These are phyloP conservation scores for Aspergillus clavatus DNA, from an alignment of 2,329 filamentous ascomycete species.

Conservation along the genomic window DNA sequence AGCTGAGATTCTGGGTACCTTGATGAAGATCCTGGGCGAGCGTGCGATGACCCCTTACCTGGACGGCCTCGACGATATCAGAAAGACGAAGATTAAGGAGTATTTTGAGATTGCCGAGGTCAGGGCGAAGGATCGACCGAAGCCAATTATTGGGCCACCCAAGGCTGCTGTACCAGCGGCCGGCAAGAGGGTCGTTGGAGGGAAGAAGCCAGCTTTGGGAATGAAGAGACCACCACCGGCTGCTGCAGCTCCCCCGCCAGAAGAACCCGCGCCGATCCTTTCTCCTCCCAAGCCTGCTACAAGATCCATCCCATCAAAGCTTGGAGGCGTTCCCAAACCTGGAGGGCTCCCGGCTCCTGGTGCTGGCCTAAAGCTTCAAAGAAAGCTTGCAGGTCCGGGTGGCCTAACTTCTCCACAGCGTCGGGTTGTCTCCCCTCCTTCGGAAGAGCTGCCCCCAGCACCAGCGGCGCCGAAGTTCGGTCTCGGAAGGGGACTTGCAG, in stretches of 20 bases:
- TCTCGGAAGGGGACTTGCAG: constrained; percentile 72
- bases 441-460: constrained; percentile 41
- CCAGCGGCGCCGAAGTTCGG: constrained; percentile 53
- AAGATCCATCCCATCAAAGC: constrained; percentile 42
- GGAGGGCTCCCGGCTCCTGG: constrained; percentile 40
- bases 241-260: constrained; percentile 46
- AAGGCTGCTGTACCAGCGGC: constrained; percentile 53
- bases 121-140: constrained; percentile 87
- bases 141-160: constrained; percentile 62
- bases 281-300: constrained; percentile 45
- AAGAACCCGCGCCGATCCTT: constrained; percentile 50
- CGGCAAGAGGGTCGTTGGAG: constrained; percentile 51
- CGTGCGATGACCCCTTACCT: constrained; percentile 89
- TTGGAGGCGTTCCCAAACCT: constrained; percentile 40
- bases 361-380: constrained; percentile 40
- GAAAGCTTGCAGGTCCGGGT: constrained; percentile 42
- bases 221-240: constrained; percentile 48
- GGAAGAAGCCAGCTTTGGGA: constrained; percentile 48
- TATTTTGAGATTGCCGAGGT: constrained; percentile 78
- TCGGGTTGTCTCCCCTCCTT: constrained; percentile 42
- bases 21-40: constrained; percentile 99
- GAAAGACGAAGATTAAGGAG: constrained; percentile 93
- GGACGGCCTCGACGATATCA: constrained; percentile 89
- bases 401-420: constrained; percentile 39
- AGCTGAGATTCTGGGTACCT: constrained; percentile 83